Evolutionary conservation across 2,329 filamentous ascomycete species (phyloP), one percentile per base, ranked within the genome.

Genomic region (Coniochaeta pulveracea): DNA sequence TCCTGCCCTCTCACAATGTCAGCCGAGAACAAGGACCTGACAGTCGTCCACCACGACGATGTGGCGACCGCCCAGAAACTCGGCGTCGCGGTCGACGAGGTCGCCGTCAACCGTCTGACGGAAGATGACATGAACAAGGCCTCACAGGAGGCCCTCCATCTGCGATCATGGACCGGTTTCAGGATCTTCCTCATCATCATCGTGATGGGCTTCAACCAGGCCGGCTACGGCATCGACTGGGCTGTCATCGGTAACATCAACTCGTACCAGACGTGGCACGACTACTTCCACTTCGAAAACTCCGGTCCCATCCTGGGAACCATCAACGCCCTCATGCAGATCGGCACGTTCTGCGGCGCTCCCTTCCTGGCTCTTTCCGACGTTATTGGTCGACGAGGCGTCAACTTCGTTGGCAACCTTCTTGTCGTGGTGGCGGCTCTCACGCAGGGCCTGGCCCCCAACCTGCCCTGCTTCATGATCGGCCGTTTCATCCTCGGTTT

Each of bases 291-390:
- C 8, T 63, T 66, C 27, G 56, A 43, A 3, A 57, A 49, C 14
- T 48, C 50, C 8, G 61, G 63, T 8, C 43, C 50, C 11, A 58
- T 54, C 10, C 57, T 55, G 16, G 59, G 58, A 2, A 54, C 60
- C 3, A 54, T 67, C 33, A 66, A 64, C 34, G 60, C 61, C 2
- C 46, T 66, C 23, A 66, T 66, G 63, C 58, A 53, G 9, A 61
- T 66, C 24, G 62, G 61, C 16, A 59, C 49, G 6, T 56, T 66
- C 30, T 52, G 54, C 34, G 65, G 66, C 12, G 60, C 66, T 4
- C 66, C 64, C 0, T 64, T 71, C 30, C 55, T 68, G 34, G 55
- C 58, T 6, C 53, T 69, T 6, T 60, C 63, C 39, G 67, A 70
- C 46, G 54, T 66, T 6, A 60, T 69, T 41, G 66, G 68, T 27